A percentile compares a stretch with the other conserved stretches of the same genome.
phyloP scores from a whole-genome alignment of 306 rosid genomes.

The Calophaca sinica region DNA sequence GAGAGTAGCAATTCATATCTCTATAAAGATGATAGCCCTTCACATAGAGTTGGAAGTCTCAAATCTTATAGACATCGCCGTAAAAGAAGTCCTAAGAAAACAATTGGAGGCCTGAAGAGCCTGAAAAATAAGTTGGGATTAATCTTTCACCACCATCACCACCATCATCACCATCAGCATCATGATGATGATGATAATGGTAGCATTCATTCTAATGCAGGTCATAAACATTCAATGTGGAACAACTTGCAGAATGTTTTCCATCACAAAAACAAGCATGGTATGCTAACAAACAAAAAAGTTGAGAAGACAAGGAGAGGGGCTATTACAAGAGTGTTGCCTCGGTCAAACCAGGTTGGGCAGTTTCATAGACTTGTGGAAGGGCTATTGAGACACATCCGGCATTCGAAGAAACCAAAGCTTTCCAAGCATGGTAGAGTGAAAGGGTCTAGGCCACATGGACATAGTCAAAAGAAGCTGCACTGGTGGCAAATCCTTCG shows the following conservation, averaged over 20 bases:
- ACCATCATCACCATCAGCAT: constrained; percentile 71
- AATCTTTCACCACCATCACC: constrained; percentile 84
- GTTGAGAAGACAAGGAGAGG: constrained; percentile 44
- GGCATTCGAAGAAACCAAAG: constrained; percentile 53
- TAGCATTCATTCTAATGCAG: neutral
- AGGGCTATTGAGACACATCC: constrained; percentile 62
- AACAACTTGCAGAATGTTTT: constrained; percentile 56
- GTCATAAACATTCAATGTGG: constrained; percentile 53
- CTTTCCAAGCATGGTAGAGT: constrained; percentile 31
- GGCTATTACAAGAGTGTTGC: constrained; percentile 33
- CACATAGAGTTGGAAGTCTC: constrained; percentile 41
- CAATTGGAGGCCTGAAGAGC: constrained; percentile 58
- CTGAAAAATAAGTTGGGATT: constrained; percentile 73
- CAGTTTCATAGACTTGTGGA: constrained; percentile 64
- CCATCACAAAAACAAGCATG: constrained; percentile 38
- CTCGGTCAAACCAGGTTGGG: constrained; percentile 52
- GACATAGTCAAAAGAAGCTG: constrained; percentile 50
- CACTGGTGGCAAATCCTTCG: constrained; percentile 62
- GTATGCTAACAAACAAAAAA: constrained; percentile 13
- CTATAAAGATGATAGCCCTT: constrained; percentile 31
- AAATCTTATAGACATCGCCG: constrained; percentile 42
- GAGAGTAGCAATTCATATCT: constrained; percentile 42
- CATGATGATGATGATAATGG: constrained; percentile 30
- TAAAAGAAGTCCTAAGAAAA: constrained; percentile 38
- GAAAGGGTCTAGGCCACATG: constrained; percentile 34